Conservation (phyloP, 352 stramenopile species). For the Phytophthora ohioensis region DNA sequence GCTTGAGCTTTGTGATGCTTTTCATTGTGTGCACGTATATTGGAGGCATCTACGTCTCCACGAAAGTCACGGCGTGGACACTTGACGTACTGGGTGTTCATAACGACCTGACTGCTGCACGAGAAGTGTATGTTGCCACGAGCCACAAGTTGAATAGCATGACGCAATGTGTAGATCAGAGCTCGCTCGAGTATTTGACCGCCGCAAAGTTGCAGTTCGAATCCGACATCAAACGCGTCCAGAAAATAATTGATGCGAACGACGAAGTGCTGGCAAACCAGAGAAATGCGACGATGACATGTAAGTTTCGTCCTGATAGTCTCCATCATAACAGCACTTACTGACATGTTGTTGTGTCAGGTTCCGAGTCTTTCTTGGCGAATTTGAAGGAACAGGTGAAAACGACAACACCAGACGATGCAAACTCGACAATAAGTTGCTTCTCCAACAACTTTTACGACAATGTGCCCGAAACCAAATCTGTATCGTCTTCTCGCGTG, state of each 20-base stretch:
- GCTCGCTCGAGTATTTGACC: conserved; percentile 38
- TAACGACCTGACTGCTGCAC: conserved; percentile 36
- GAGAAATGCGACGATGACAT: conserved; percentile 32
- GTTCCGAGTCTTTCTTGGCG: conserved; percentile 34
- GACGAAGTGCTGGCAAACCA: conserved; percentile 26
- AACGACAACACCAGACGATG: conserved; percentile 7
- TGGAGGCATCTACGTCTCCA: conserved; percentile 55
- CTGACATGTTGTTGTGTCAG: conserved; percentile 21
- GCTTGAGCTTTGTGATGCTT: conserved; percentile 62
- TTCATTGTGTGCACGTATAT: conserved; percentile 51
- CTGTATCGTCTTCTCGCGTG: conserved; percentile 33
- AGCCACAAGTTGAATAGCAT: conserved; percentile 40
- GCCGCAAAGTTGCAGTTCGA: conserved; percentile 39
- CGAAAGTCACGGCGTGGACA: conserved; percentile 42
- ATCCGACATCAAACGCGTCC: conserved; percentile 32
- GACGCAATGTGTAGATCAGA: conserved; percentile 46
- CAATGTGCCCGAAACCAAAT: conserved; percentile 26
- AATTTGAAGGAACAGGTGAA: conserved; percentile 29
- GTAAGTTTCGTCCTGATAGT: conserved; percentile 24
- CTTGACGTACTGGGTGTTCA: conserved; percentile 41
- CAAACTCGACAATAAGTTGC: conserved; percentile 40
- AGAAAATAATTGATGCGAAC: conserved; percentile 43
- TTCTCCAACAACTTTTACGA: conserved; percentile 43
- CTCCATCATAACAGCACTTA: not conserved
- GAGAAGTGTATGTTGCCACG: conserved; percentile 45